Conservation (phyloP, 202 grass and related monocot genomes). For the Hordeum pubiflorum region DNA sequence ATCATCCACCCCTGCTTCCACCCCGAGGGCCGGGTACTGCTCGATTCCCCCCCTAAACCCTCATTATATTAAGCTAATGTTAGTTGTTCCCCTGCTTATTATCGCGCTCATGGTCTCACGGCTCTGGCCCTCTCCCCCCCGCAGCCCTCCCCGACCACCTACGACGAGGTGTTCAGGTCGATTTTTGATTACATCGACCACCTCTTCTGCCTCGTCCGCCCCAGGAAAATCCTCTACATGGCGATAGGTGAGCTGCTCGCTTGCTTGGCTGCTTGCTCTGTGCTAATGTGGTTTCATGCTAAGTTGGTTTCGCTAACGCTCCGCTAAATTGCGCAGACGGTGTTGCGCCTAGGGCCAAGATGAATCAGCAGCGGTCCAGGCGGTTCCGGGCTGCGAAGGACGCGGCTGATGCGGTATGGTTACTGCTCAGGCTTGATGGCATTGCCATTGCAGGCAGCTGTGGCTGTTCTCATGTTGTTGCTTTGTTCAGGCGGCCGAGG, state of each 20-base stretch:
- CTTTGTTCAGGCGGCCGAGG: constrained; percentile 67
- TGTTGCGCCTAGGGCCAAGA: constrained; percentile 92
- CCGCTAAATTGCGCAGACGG: constrained; percentile 37
- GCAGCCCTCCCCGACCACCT: constrained; percentile 84
- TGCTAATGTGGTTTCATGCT: background rate
- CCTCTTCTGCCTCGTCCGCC: constrained; percentile 76
- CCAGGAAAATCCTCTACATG: constrained; percentile 91
- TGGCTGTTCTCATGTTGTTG: constrained; percentile 13
- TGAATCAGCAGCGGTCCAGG: constrained; percentile 89
- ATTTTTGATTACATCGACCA: constrained; percentile 96
- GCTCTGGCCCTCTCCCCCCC: constrained; percentile 5
- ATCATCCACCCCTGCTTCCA: constrained; percentile 99
- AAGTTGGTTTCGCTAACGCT: background rate
- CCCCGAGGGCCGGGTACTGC: constrained; percentile 71
- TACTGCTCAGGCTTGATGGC: background rate
- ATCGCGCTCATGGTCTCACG: constrained; percentile 12
- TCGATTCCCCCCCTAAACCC: background rate
- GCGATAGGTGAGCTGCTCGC: constrained; percentile 62
- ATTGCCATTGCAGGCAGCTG: background rate
- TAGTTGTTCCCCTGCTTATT: background rate
- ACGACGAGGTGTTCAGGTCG: constrained; percentile 88
- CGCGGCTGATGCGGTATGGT: constrained; percentile 64
- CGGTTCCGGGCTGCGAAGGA: constrained; percentile 94
- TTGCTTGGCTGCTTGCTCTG: background rate
- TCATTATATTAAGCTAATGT: rapidly evolving